Conservation (phyloP, 2,329 filamentous ascomycete genomes). For the Beauveria bassiana region DNA sequence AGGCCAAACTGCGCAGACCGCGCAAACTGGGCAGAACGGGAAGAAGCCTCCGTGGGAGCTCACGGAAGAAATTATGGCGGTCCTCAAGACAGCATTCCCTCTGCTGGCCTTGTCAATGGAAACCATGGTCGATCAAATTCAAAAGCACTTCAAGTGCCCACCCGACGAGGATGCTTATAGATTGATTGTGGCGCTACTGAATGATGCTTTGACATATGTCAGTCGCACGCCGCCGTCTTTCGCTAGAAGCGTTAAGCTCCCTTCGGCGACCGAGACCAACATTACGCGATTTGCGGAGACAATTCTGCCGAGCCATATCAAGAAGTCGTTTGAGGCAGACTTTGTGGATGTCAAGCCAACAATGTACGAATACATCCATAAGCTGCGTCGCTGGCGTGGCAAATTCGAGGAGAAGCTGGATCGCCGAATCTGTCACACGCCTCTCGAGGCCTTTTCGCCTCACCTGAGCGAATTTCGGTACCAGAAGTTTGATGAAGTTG, state of each 20-base stretch:
- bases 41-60: conserved; percentile 92
- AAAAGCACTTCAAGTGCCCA: conserved; percentile 98
- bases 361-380: conserved; percentile 98
- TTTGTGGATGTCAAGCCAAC: conserved; percentile 93
- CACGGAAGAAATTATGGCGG: conserved; percentile 90
- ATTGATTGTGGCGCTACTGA: conserved; percentile 92
- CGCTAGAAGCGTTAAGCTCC: conserved; percentile 84
- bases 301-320: conserved; percentile 87
- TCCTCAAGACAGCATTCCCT: conserved; percentile 94
- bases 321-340: conserved; percentile 94
- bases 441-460: conserved; percentile 78
- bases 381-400: conserved; percentile 89
- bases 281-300: conserved; percentile 96
- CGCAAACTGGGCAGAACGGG: conserved; percentile 26
- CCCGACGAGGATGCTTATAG: conserved; percentile 97
- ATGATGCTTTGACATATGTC: conserved; percentile 90
- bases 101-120: conserved; percentile 96
- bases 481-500: conserved; percentile 96
- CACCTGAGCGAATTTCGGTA: conserved; percentile 95
- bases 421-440: conserved; percentile 62
- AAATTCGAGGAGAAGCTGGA: conserved; percentile 98
- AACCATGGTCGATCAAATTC: conserved; percentile 98
- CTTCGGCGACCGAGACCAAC: conserved; percentile 84
- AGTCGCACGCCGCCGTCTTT: conserved; percentile 81
- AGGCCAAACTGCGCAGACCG: conserved; percentile 7